Evolutionary conservation across 805 yeast species (phyloP), one percentile per base, ranked within the genome.

Genomic region (Lipomyces starkeyi): DNA sequence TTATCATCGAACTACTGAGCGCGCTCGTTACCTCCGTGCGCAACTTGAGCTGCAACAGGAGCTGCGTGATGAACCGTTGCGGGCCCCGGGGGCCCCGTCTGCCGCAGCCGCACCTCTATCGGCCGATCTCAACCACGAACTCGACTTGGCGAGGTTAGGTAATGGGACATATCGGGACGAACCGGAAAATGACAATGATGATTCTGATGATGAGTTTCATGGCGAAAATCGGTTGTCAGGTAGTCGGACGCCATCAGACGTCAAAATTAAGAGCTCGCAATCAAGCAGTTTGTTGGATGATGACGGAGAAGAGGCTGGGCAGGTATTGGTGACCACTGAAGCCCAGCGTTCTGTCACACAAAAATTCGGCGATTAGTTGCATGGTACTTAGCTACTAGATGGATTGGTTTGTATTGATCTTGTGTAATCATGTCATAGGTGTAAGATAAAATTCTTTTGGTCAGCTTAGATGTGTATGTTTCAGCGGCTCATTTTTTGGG

Each of bases 1-100:
- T 34, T 71, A 70, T 40, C 64, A 63, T 17, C 65, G 69, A 8
- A 68, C 66, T 17, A 57, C 65, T 29, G 59, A 58, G n/a, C 73
- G 73, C 25, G 67, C 68, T 22, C 29, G 62, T 11, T 14, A 58
- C 1, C 32, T 68, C 25, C 68, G 62, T 27, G 62, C 58, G 11
- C 64, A 62, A 37, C 22, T 49, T 9, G 66, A 56, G n/a, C 63
- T 13, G 34, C 62, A 49, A 14, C 64, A 62, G 7, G 66, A 64
- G 34, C 17, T 61, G 34, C 57, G 40, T 8, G 65, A 54, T 35
- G 67, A 61, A 25, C 67, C 70, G 17, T 13, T 67, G 43, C 62
- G 65, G 11, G 59, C 53, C 7, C 62, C 60, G 43, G 60, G 65
- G 11, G 59, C 53, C 7, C 62, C 60, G 22, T 27, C 47, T 4